phyloP scores from a whole-genome alignment of 768 basidiomycete genomes.

The Leccinum rimulosum region DNA sequence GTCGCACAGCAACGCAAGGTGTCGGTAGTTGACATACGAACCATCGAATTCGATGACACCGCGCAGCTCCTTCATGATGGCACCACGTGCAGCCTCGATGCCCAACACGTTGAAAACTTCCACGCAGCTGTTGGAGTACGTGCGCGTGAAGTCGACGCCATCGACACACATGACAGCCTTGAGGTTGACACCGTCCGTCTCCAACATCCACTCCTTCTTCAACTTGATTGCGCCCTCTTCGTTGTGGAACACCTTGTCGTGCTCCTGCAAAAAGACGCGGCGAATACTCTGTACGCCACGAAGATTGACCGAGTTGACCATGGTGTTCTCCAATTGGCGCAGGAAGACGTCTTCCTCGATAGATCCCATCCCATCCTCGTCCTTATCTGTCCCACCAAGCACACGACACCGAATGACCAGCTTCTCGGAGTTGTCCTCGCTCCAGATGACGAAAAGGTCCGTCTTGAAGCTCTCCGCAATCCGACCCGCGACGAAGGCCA shows the following conservation, averaged over 20 bases:
- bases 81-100: conserved; percentile 94
- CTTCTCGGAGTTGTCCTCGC: conserved; percentile 98
- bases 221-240: conserved; percentile 64
- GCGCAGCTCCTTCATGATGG: conserved; percentile 91
- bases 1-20: conserved; percentile 94
- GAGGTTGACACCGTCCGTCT: conserved; percentile 95
- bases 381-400: conserved; percentile 78
- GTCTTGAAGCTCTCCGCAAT: conserved; percentile 95
- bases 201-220: conserved; percentile 87
- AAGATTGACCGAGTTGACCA: conserved; percentile 92
- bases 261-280: conserved; percentile 90
- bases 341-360: conserved; percentile 96
- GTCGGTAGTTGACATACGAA: conserved; percentile 98
- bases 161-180: conserved; percentile 95
- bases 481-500: conserved; percentile 90
- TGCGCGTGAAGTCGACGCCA: conserved; percentile 89
- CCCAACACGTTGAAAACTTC: conserved; percentile 94
- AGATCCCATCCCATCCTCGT: conserved; percentile 70
- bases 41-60: conserved; percentile 98
- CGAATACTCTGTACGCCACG: conserved; percentile 91
- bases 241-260: conserved; percentile 70
- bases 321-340: conserved; percentile 92
- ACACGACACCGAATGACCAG: conserved; percentile 96
- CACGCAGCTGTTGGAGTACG: conserved; percentile 95
- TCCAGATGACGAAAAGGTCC: conserved; percentile 97